Evolutionary conservation across 140 eudicot species (phyloP), one percentile per base, ranked within the genome.

Genomic region (Anethum foeniculum): DNA sequence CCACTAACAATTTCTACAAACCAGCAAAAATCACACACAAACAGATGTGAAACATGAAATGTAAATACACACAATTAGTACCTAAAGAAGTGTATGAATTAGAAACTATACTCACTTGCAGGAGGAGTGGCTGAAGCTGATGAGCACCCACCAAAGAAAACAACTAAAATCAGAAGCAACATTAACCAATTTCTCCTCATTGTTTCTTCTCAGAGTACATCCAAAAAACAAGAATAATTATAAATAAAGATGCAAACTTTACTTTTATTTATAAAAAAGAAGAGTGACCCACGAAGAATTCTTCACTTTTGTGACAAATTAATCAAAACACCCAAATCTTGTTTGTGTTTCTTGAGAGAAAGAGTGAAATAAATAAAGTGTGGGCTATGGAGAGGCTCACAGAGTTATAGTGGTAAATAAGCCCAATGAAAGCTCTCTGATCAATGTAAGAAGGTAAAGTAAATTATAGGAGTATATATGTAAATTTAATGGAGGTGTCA

Each of bases 61-160:
- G 10, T 0, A 68, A 43, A 65, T 21, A n/a, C 32, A 62, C 34
- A 62, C 69, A 62, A 9, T 62, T 30, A 62, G 28, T 30, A 75
- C 18, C n/a, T 1, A n/a, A 2, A 12, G 15, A 41, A 41, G 21
- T 13, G 56, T 12, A 19, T 68, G 49, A 48, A 56, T 18, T 68
- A 47, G 16, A 72, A 21, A 7, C 2, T 28, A 65, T 6, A 84
- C 93, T 90, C 46, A 93, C 98, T 93, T 82, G 93, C 93, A 60
- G 97, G 96, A 41, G 97, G 91, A 28, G 90, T 85, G 72, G 97
- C 92, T 49, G 98, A 90, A 78, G 80, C 97, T 47, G 90, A 85
- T 32, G 98, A 84, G 81, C 77, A 83, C 27, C 85, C 91, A 83
- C 80, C 81, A 49, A 90, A 75, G 4, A 89, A 67, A 65, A 93